Evolutionary conservation across 305 asterid genomes (phyloP), one percentile per base, ranked within the genome.

Genomic region (Andrographis paniculata): DNA sequence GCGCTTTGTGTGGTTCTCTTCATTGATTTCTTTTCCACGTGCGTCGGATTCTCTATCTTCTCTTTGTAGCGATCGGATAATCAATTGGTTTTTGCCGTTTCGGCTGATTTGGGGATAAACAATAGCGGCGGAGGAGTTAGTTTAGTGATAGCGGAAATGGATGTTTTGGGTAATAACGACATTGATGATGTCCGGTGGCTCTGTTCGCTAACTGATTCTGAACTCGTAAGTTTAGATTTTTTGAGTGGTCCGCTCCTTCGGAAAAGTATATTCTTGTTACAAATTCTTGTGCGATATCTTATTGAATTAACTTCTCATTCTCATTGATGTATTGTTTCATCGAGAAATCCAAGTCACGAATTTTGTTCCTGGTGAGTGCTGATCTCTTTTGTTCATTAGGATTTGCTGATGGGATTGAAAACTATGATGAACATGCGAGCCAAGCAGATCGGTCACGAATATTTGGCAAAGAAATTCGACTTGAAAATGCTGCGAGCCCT

Each of bases 161-260:
- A 17, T 9, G 36, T 58, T 1, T 19, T 68, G 20, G 73, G 73
- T 1, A 45, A 70, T 23, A 79, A 74, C 56, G 73, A 67, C 45
- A 55, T 77, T 16, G 82, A 79, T 56, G 84, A 83, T 55, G 82
- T 73, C 14, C 66, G 73, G 11, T 79, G 87, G 91, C 77, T 83
- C 28, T 83, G 91, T 64, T 83, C 94, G 27, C 58, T 83, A 46
- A 52, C 78, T 0, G 82, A 79, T 1, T 55, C 84, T 19, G 87
- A 83, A 67, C 72, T 83, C 18, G 94, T 83, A 59, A 59, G 75
- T 56, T 33, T 44, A 3, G 20, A 20, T 19, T 44, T 52, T 48
- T 8, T 38, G n/a, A 33, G 1, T 31, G n/a, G n/a, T n/a, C n/a
- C n/a, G n/a, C n/a, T n/a, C n/a, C n/a, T n/a, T n/a, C n/a, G n/a